A percentile compares a stretch with the other conserved stretches of the same genome.
These are phyloP conservation scores for Neurospora crassa DNA, from an alignment of 2,329 filamentous ascomycete genomes.

Conservation along the genomic window DNA sequence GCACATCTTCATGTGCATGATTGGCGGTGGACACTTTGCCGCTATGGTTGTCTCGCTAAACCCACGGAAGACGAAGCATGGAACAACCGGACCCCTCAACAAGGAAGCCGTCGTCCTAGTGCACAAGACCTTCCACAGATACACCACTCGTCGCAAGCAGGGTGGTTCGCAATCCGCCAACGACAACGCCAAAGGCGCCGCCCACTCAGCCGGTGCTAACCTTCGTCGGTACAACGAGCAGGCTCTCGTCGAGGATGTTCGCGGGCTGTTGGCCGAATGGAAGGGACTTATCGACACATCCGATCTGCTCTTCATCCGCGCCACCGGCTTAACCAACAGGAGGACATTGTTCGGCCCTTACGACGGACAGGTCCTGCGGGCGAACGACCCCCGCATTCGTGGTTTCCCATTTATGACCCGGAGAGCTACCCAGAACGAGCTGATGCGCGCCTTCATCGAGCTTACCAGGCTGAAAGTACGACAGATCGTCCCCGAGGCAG, in stretches of 20 bases:
- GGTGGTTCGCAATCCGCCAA: slow-evolving; percentile 91
- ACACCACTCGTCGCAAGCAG: slow-evolving; percentile 92
- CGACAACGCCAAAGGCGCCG: slow-evolving; percentile 86
- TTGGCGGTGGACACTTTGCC: slow-evolving; percentile 93
- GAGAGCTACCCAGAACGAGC: slow-evolving; percentile 83
- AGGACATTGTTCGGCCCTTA: slow-evolving; percentile 85
- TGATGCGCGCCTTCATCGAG: slow-evolving; percentile 91
- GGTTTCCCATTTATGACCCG: slow-evolving; percentile 91
- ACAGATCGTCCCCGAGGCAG: slow-evolving; percentile 60
- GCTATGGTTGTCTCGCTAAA: slow-evolving; percentile 89
- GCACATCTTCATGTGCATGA: slow-evolving; percentile 96
- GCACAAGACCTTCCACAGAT: slow-evolving; percentile 96
- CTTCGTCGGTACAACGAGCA: slow-evolving; percentile 91
- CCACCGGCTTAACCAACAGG: slow-evolving; percentile 78
- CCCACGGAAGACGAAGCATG: slow-evolving; percentile 64
- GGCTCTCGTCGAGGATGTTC: slow-evolving; percentile 80
- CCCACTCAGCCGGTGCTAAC: slow-evolving; percentile 85
- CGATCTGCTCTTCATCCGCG: slow-evolving; percentile 79
- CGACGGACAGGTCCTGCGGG: slow-evolving; percentile 72
- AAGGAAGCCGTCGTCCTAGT: slow-evolving; percentile 80
- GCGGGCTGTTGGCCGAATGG: slow-evolving; percentile 75
- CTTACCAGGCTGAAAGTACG: slow-evolving; percentile 82
- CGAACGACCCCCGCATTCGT: slow-evolving; percentile 70
- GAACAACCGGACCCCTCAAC: slow-evolving; percentile 58
- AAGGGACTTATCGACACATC: slow-evolving; percentile 74